Evolutionary conservation across 1,139 yeast species (phyloP), one percentile per base, ranked within the genome.

Genomic region (Geotrichum bryndzae): DNA sequence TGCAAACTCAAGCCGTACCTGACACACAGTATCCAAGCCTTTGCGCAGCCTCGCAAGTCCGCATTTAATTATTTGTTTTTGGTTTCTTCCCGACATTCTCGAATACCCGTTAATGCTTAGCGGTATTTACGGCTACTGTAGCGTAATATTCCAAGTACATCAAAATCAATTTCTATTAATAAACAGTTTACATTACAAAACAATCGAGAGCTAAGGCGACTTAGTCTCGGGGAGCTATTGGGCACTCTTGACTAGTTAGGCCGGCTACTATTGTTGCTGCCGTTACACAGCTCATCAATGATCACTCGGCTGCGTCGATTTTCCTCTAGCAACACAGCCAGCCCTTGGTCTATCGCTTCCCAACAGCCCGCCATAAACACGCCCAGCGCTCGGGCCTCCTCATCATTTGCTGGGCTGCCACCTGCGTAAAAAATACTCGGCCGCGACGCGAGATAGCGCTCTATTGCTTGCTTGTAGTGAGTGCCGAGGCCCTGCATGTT

Each of bases 291-390:
- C 48, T 41, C 48, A 15, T 41, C 48, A 2, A 41, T 41, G 10
- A 41, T 41, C 22, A 15, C 48, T 5, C 23, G 48, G 48, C 48
- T 41, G 48, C 48, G 48, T 23, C 48, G n/a, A 18, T 41, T 41
- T n/a, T 41, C 48, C 18, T 41, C 48, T 23, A 41, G n/a, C 10
- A 41, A n/a, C 48, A 41, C 48, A 11, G 48, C 48, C 48, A 41
- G 22, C 10, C 48, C 48, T 5, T 41, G 48, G 50, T 60, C 58
- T 46, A 56, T 51, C 54, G 62, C 29, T 41, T 53, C 29, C 56
- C 60, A 41, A 38, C 62, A 55, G 48, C 31, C 22, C 45, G 57
- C 53, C 54, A 50, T 35, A 22, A 56, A 31, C 46, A 50, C 50
- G 27, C 33, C 10, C 46, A 55, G 53, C 3, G 27, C 11, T 15